Evolutionary conservation across 495 filamentous ascomycete genomes (phyloP).

Genomic region (Talaromyces adpressus): DNA sequence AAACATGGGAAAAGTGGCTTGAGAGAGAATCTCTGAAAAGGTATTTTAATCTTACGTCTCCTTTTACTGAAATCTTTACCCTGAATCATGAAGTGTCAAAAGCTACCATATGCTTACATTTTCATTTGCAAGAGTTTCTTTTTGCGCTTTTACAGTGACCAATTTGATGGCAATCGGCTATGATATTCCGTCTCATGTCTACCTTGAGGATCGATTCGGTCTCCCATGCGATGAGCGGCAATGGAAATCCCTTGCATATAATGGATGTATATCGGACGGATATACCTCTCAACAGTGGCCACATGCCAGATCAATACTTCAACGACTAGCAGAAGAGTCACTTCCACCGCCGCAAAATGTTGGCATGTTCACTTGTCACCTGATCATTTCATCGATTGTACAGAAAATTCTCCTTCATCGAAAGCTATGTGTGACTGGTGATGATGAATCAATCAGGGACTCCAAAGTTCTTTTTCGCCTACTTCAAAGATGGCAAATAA

Average conservation of each 20-base stretch:
- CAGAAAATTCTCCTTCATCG: neutral
- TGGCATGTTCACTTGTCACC: slow-evolving; percentile 1
- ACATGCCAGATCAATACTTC: neutral
- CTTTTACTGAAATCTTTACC: too few relatives aligned
- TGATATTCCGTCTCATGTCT: neutral
- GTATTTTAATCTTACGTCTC: neutral
- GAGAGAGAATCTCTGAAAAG: neutral
- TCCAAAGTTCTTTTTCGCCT: neutral
- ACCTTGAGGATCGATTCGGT: neutral
- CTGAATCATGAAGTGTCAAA: neutral
- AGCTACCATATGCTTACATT: neutral
- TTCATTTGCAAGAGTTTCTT: neutral
- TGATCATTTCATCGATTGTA: neutral
- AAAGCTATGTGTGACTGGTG: neutral
- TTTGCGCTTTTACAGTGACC: neutral
- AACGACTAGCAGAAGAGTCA: neutral
- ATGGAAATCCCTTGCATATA: neutral
- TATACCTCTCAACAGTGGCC: neutral
- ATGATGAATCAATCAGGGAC: too few relatives aligned
- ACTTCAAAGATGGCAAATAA: slow-evolving; percentile 21
- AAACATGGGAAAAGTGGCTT: neutral
- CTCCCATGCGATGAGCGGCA: neutral
- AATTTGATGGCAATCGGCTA: neutral
- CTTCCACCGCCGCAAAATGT: neutral
- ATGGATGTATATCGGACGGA: neutral